Evolutionary conservation across 495 filamentous ascomycete species (phyloP).

Genomic region (Tuber umbilicatum): DNA sequence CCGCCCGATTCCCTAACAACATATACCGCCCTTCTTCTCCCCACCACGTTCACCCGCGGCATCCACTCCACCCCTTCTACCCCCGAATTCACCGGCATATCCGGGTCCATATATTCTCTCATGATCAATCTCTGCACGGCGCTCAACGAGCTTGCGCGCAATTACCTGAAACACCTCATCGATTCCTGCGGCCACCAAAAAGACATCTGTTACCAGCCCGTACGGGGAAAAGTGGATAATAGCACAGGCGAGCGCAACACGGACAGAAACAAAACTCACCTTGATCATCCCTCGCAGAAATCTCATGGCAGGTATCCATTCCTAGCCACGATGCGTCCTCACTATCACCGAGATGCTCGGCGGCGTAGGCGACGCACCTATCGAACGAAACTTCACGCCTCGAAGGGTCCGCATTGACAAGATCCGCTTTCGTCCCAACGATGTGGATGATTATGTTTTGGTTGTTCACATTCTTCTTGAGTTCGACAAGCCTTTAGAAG

Average conservation of each 20-base stretch:
- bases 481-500: slow-evolving; percentile 37
- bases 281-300: slow-evolving; percentile 88
- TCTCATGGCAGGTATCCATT: slow-evolving; percentile 96
- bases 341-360: slow-evolving; percentile 60
- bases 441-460: slow-evolving; percentile 83
- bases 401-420: slow-evolving; percentile 72
- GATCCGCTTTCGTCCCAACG: slow-evolving; percentile 89
- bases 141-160: slow-evolving; percentile 88
- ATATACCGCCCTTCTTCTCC: slow-evolving; percentile 29
- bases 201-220: slow-evolving; percentile 1
- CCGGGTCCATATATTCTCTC: slow-evolving; percentile 20
- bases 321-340: slow-evolving; percentile 50
- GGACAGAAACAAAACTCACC: slow-evolving; percentile 40
- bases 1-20: slow-evolving; percentile 23
- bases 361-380: slow-evolving; percentile 86
- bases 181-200: slow-evolving; percentile 49
- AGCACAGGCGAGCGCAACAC: neutral
- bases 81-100: slow-evolving; percentile 20
- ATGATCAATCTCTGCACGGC: slow-evolving; percentile 37
- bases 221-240: neutral
- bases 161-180: slow-evolving; percentile 97
- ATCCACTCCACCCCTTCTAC: slow-evolving; percentile 12
- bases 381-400: slow-evolving; percentile 83
- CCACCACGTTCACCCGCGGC: slow-evolving; percentile 22
- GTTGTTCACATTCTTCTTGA: slow-evolving; percentile 44